Percentiles rank a stretch among this genome's conserved stretches.
phyloP scores from a whole-genome alignment of 495 filamentous ascomycete species.

The Tuber umbilicatum region DNA sequence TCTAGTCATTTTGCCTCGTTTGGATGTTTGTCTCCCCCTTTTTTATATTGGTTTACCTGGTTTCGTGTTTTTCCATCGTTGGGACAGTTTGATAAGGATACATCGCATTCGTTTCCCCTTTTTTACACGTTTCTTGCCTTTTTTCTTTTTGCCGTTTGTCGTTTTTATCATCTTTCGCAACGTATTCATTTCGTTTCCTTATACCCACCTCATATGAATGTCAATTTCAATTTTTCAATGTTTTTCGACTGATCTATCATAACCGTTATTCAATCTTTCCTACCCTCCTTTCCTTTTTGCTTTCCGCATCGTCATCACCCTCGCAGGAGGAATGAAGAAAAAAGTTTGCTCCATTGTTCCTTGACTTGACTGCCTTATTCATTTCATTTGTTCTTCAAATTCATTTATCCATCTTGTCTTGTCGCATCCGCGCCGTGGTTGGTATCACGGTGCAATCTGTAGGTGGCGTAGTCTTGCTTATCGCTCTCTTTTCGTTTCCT shows the following conservation, averaged over 20 bases:
- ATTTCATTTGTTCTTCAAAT: neutral
- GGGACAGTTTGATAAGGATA: constrained; percentile 2
- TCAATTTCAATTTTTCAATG: constrained; percentile 4
- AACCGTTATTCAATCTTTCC: constrained; percentile 4
- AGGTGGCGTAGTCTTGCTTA: neutral
- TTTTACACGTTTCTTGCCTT: neutral
- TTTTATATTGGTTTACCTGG: neutral
- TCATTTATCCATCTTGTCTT: neutral
- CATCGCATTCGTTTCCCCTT: neutral
- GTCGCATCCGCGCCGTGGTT: neutral
- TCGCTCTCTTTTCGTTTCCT: neutral
- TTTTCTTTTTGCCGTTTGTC: neutral
- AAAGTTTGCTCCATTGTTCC: neutral
- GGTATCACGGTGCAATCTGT: neutral
- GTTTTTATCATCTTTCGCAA: neutral
- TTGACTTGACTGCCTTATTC: neutral
- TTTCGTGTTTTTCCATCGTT: neutral
- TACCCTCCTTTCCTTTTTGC: neutral
- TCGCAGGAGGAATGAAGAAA: neutral
- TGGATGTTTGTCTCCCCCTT: neutral
- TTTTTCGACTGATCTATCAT: neutral
- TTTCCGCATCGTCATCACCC: neutral
- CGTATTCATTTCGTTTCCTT: neutral
- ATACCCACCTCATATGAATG: neutral
- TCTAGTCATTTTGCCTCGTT: neutral